Conservation (phyloP, 768 basidiomycete genomes). For the Rhodotorula taiwanensis region DNA sequence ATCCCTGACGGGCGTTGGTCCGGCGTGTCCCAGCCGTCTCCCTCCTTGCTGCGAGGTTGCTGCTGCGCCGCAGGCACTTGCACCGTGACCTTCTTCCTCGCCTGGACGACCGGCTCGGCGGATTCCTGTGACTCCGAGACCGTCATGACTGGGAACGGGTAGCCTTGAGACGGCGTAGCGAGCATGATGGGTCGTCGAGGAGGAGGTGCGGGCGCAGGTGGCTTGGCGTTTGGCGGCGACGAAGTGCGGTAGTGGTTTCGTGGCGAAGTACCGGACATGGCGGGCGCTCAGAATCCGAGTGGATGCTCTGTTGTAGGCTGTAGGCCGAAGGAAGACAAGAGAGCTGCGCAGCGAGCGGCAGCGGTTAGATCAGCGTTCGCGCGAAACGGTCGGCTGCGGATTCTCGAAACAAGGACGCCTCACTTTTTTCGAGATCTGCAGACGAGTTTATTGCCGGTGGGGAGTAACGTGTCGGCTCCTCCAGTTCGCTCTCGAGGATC, state of each 20-base stretch:
- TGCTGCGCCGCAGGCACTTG: neutral
- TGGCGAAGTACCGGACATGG: no score
- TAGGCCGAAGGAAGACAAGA: neutral
- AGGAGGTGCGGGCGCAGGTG: neutral
- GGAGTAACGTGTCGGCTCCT: no score
- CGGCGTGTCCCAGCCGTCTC: conserved; percentile 15
- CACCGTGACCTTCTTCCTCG: neutral
- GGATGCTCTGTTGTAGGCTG: neutral
- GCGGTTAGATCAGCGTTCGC: no score
- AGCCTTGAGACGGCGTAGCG: conserved; percentile 14
- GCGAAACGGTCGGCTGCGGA: no score
- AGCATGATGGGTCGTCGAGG: conserved; percentile 9
- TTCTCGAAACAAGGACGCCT: no score
- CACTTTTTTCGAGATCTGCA: no score
- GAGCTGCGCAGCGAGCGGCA: no score
- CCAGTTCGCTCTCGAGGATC: no score
- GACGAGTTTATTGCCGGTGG: no score
- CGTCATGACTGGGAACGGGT: conserved; percentile 24
- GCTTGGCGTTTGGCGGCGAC: neutral
- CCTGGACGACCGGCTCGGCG: neutral
- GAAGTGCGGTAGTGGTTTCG: neutral
- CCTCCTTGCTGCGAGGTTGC: neutral
- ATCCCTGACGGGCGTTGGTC: no score
- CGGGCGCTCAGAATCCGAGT: no score
- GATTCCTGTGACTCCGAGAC: neutral